Evolutionary conservation across 2,329 filamentous ascomycete genomes (phyloP).

Genomic region (Aspergillus ustus): DNA sequence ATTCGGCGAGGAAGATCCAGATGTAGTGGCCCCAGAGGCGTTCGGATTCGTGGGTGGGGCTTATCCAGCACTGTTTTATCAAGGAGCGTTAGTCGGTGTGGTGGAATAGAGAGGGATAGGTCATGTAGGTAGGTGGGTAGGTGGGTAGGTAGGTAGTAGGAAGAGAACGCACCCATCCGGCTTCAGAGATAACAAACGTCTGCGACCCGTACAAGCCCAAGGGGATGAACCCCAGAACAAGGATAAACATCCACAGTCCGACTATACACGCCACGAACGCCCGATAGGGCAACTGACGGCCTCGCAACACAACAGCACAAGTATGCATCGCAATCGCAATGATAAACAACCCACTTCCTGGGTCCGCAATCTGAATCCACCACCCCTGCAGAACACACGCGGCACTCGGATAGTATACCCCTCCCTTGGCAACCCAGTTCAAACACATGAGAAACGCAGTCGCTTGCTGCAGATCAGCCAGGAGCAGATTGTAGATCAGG

Average conservation of each 20-base stretch:
- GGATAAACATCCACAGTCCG: slow-evolving; percentile 51
- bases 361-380: slow-evolving; percentile 57
- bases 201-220: slow-evolving; percentile 46
- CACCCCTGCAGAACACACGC: slow-evolving; percentile 57
- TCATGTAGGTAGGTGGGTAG: too few species aligned
- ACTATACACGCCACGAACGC: slow-evolving; percentile 51
- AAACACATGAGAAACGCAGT: slow-evolving; percentile 52
- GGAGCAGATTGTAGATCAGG: slow-evolving; percentile 56
- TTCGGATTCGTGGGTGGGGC: slow-evolving; percentile 47
- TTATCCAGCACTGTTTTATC: slow-evolving; percentile 54
- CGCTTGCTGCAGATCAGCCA: slow-evolving; percentile 57
- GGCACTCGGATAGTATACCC: slow-evolving; percentile 48
- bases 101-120: slow-evolving; percentile 3
- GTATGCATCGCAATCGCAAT: slow-evolving; percentile 60
- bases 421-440: slow-evolving; percentile 49
- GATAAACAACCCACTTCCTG: slow-evolving; percentile 57
- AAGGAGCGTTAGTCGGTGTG: neutral
- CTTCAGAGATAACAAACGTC: slow-evolving; percentile 54
- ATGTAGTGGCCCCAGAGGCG: slow-evolving; percentile 58
- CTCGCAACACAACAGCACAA: slow-evolving; percentile 52
- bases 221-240: slow-evolving; percentile 53
- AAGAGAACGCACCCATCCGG: slow-evolving; percentile 50
- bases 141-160: too few species aligned
- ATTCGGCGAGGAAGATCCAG: slow-evolving; percentile 60
- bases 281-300: slow-evolving; percentile 51